Conservation (phyloP, 225 moss, liverwort and hornwort species). For the Neckera pumila region DNA sequence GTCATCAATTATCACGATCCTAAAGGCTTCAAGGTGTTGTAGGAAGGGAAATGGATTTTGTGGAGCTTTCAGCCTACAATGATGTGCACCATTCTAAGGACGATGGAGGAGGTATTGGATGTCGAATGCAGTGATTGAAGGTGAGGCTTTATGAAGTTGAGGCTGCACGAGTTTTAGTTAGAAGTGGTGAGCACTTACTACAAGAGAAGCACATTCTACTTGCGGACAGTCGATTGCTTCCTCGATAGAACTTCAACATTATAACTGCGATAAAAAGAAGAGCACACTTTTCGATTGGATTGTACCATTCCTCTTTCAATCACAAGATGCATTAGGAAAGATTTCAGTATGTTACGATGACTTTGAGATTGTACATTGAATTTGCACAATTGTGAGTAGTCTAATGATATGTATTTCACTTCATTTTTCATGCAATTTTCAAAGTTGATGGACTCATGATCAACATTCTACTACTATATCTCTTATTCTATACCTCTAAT, state of each 20-base stretch:
- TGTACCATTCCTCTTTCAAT: neutral
- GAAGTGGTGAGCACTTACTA: neutral
- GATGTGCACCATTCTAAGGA: conserved; percentile 49
- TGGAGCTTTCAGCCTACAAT: conserved; percentile 89
- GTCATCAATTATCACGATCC: neutral
- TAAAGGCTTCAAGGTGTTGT: neutral
- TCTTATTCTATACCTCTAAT: neutral
- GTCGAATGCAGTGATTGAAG: conserved; percentile 54
- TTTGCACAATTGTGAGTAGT: neutral
- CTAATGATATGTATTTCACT: neutral
- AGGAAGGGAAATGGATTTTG: conserved; percentile 88
- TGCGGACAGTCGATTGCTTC: neutral
- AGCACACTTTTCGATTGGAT: neutral
- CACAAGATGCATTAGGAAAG: neutral
- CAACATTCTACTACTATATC: neutral
- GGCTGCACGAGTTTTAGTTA: neutral
- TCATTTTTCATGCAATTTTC: neutral
- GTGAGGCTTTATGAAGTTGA: too few relatives aligned
- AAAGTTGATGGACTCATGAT: neutral
- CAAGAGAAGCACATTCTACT: neutral
- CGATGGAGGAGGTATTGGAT: conserved; percentile 54
- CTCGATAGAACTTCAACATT: neutral
- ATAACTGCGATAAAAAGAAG: neutral
- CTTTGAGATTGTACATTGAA: neutral
- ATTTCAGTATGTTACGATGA: neutral